A percentile compares a stretch with the other conserved stretches of the same genome.
Evolutionary conservation across 345 rosid genomes (phyloP).

Genomic region (Anacardium occidentale): DNA sequence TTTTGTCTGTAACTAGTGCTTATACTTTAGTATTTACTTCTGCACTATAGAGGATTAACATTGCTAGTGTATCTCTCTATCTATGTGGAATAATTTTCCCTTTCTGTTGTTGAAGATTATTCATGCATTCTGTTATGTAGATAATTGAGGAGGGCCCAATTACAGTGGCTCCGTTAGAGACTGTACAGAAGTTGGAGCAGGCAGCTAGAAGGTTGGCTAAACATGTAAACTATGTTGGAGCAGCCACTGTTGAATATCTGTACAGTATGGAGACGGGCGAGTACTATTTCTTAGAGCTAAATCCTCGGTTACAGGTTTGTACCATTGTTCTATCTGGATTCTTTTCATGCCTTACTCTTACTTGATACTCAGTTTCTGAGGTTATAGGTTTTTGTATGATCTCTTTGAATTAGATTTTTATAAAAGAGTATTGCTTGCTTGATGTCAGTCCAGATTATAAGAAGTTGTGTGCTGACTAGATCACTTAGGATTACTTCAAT

Average conservation of each 20-base stretch:
- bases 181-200: slow-evolving; percentile 86
- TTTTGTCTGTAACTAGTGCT: slow-evolving; percentile 2
- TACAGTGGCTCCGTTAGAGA: slow-evolving; percentile 86
- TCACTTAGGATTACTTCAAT: not conserved
- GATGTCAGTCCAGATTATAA: slow-evolving; percentile 2
- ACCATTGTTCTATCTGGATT: slow-evolving; percentile 18
- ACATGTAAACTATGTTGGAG: slow-evolving; percentile 91
- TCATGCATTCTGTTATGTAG: slow-evolving; percentile 34
- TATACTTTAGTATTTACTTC: not conserved
- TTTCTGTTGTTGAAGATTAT: not conserved
- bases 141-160: slow-evolving; percentile 99
- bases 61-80: not conserved
- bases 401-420: slow-evolving; percentile 14
- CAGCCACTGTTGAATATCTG: slow-evolving; percentile 98
- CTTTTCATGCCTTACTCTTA: slow-evolving; percentile 10
- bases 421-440: slow-evolving; percentile 8
- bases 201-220: slow-evolving; percentile 98
- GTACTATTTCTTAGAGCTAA: slow-evolving; percentile 94
- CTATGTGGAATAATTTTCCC: slow-evolving; percentile 9
- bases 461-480: not conserved
- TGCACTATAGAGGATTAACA: not conserved
- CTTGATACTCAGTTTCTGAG: slow-evolving; percentile 2
- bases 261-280: slow-evolving; percentile 99
- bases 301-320: slow-evolving; percentile 94
- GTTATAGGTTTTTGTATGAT: slow-evolving; percentile 1